Evolutionary conservation across 2,329 filamentous ascomycete species (phyloP), one percentile per base, ranked within the genome.

Genomic region (Diaporthe sp.): DNA sequence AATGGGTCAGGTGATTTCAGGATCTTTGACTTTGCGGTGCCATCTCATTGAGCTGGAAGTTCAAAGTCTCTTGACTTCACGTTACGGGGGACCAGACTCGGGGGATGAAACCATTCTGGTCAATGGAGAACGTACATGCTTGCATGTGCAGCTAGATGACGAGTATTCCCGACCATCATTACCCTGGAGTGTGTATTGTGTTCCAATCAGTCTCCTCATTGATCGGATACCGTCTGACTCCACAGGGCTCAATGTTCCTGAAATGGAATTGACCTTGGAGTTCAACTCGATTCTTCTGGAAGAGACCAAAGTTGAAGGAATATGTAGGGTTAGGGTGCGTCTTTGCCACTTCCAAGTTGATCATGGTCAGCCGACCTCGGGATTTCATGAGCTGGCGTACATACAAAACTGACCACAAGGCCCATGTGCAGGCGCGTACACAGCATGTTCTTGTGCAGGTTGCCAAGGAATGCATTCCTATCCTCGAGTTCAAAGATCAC

Each of bases 111-210:
- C 20, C 31, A 58, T 58, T 58, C 20, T 58, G 55, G 20, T 58
- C 31, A 58, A 58, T 37, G 55, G 55, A n/a, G 55, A 58, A 37
- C 31, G 20, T n/a, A 58, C 55, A 37, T 37, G 55, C 55, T n/a
- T 58, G 55, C 55, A 58, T n/a, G 20, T 58, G 37, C 31, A 58
- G 31, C 31, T 58, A 37, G 55, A 58, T 58, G 55, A 58, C 31
- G 55, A 58, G 55, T 9, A 58, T 58, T 58, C 13, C 15, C 55
- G 31, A 37, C 55, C 55, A n/a, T 58, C 31, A 37, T 20, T 58
- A 20, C 55, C 55, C 31, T 58, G 55, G 55, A 58, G 55, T n/a
- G 55, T 58, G 31, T 58, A n/a, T n/a, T 58, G 55, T 37, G 55
- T 37, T 58, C 55, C 55, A 37, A 58, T 58, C 55, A 37, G 55